These are phyloP conservation scores for Cercospora sp. DNA, from an alignment of 2,329 filamentous ascomycete species.

Conservation along the genomic window DNA sequence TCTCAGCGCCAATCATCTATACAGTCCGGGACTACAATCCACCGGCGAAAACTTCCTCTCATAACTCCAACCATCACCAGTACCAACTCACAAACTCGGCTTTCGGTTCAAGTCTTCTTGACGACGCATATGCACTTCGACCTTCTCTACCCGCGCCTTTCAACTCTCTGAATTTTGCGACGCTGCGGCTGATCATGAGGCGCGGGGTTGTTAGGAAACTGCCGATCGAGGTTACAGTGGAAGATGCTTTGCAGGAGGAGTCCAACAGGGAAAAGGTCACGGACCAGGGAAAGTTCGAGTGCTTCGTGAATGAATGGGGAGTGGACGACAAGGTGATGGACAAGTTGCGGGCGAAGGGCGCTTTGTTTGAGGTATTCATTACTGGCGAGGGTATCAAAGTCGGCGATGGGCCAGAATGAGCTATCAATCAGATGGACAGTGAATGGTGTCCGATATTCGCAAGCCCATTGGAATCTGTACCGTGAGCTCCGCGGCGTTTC, in stretches of 20 bases:
- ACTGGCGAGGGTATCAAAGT: slow-evolving; percentile 26
- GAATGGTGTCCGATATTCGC: neutral
- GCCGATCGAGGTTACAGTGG: slow-evolving; percentile 41
- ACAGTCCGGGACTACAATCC: slow-evolving; percentile 28
- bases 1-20: slow-evolving; percentile 34
- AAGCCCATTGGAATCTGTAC: neutral
- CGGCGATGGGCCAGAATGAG: slow-evolving; percentile 21
- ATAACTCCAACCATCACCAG: neutral
- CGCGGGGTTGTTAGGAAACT: slow-evolving; percentile 42
- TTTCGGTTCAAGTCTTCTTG: slow-evolving; percentile 4
- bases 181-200: slow-evolving; percentile 40
- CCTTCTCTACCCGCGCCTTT: slow-evolving; percentile 38
- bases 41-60: slow-evolving; percentile 11
- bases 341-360: slow-evolving; percentile 24
- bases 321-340: slow-evolving; percentile 30
- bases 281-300: slow-evolving; percentile 40
- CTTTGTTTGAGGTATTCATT: slow-evolving; percentile 33
- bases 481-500: neutral
- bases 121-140: slow-evolving; percentile 22
- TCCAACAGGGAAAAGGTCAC: slow-evolving; percentile 42
- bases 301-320: slow-evolving; percentile 34
- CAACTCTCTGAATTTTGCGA: slow-evolving; percentile 28
- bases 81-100: slow-evolving; percentile 7
- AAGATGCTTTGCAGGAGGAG: slow-evolving; percentile 43
- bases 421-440: neutral